A percentile compares a stretch with the other conserved stretches of the same genome.
These are phyloP conservation scores for Mycena citricolor DNA, from an alignment of 1,284 basidiomycete genomes.

Conservation along the genomic window DNA sequence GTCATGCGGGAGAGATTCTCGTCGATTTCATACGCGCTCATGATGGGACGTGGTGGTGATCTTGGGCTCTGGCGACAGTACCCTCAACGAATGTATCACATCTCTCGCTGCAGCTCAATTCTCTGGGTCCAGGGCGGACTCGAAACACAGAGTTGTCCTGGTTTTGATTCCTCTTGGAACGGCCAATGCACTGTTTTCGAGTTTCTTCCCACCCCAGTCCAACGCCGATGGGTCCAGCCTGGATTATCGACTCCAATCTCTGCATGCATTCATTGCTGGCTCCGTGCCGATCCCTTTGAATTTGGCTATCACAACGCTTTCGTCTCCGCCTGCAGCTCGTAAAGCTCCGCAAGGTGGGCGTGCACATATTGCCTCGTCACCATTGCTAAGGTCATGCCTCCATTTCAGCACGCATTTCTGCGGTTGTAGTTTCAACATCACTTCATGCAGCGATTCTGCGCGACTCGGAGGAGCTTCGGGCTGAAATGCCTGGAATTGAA, in stretches of 20 bases:
- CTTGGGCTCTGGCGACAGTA: conserved; percentile 88
- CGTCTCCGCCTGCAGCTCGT: conserved; percentile 32
- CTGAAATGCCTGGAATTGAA: conserved; percentile 71
- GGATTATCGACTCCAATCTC: conserved; percentile 52
- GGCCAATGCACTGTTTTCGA: conserved; percentile 90
- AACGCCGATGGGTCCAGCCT: conserved; percentile 27
- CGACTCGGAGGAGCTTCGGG: conserved; percentile 77
- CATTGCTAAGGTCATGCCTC: background rate
- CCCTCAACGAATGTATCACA: conserved; percentile 82
- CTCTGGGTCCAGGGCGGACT: conserved; percentile 24
- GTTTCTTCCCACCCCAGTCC: conserved; percentile 47
- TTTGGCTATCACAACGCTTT: conserved; percentile 56
- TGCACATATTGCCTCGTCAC: background rate
- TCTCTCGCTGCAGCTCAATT: conserved; percentile 42
- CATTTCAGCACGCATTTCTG: conserved; percentile 36
- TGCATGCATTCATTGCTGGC: conserved; percentile 46
- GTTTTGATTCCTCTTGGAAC: conserved; percentile 81
- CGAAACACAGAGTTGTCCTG: conserved; percentile 36
- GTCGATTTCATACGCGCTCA: conserved; percentile 37
- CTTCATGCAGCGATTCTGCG: conserved; percentile 88
- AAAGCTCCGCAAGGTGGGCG: conserved; percentile 23
- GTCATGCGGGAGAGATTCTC: conserved; percentile 62
- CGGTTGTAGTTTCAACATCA: conserved; percentile 73
- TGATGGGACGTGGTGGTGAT: conserved; percentile 46
- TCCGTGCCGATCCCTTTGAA: conserved; percentile 47